phyloP scores from a whole-genome alignment of 192 early-diverging fungal genomes.

The Gigaspora rosea region DNA sequence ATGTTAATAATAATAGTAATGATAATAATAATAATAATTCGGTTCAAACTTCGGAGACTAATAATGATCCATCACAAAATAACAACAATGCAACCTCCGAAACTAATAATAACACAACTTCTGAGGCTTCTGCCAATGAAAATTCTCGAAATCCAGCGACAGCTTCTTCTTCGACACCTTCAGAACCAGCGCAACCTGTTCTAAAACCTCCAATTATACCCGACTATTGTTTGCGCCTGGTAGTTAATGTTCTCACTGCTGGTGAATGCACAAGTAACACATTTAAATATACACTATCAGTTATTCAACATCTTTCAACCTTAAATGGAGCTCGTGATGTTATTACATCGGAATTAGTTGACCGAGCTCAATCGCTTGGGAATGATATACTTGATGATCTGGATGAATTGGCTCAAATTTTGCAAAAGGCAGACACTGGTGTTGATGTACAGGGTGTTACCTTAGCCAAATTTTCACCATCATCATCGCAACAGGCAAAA shows the following conservation, averaged over 20 bases:
- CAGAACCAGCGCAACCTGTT: conserved; percentile 38
- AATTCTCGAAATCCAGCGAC: conserved; percentile 28
- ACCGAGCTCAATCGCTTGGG: conserved; percentile 69
- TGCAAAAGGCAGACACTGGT: conserved; percentile 56
- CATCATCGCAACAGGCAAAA: conserved; percentile 90
- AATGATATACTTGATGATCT: conserved; percentile 70
- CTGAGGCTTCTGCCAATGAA: conserved; percentile 29
- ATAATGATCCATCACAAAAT: neutral
- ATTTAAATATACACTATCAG: conserved; percentile 89
- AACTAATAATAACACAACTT: conserved; percentile 21
- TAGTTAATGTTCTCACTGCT: conserved; percentile 88
- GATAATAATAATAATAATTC: neutral
- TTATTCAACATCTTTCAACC: conserved; percentile 85
- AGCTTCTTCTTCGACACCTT: conserved; percentile 28
- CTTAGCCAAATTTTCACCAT: conserved; percentile 77
- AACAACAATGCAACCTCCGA: neutral
- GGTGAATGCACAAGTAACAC: conserved; percentile 91
- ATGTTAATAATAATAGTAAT: neutral
- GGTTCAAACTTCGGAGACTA: neutral
- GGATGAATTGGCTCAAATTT: conserved; percentile 58
- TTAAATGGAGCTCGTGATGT: conserved; percentile 67
- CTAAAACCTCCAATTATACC: conserved; percentile 81
- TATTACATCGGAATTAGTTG: conserved; percentile 80
- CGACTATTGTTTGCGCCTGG: conserved; percentile 73
- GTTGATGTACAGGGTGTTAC: conserved; percentile 75